phyloP scores from a whole-genome alignment of 1,139 yeast genomes.

The Candida mesenterica region DNA sequence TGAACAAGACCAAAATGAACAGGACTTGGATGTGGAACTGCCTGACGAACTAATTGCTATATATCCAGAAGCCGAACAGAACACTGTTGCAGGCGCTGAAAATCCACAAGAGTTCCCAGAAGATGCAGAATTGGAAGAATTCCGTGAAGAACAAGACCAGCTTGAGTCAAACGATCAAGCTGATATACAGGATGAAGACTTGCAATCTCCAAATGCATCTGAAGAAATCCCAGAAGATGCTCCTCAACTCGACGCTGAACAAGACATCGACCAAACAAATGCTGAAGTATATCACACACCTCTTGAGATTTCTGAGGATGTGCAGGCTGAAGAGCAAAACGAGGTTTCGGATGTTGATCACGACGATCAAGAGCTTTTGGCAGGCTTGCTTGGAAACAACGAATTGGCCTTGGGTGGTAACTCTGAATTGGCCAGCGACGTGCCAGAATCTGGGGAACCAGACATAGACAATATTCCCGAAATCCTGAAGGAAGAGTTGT shows the following conservation, averaged over 20 bases:
- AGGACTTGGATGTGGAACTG: no score
- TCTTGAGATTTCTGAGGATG: neutral
- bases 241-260: neutral
- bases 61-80: neutral
- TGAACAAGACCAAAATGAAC: no score
- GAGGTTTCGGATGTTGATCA: conserved; percentile 1
- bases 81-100: no score
- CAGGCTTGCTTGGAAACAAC: conserved; percentile 5
- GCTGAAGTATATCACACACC: neutral
- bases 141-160: no score
- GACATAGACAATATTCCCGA: conserved; percentile 1
- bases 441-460: neutral
- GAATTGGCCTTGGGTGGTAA: conserved; percentile 1
- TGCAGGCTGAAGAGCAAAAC: neutral
- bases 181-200: neutral
- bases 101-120: no score
- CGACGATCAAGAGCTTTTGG: conserved; percentile 8
- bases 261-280: neutral
- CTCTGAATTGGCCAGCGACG: neutral
- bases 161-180: no score
- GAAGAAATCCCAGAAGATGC: neutral
- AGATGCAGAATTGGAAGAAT: no score
- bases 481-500: conserved; percentile 1
- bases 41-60: neutral
- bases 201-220: neutral